Conservation (phyloP, 176 grass and related monocot genomes). For the Aegilops sharonensis region DNA sequence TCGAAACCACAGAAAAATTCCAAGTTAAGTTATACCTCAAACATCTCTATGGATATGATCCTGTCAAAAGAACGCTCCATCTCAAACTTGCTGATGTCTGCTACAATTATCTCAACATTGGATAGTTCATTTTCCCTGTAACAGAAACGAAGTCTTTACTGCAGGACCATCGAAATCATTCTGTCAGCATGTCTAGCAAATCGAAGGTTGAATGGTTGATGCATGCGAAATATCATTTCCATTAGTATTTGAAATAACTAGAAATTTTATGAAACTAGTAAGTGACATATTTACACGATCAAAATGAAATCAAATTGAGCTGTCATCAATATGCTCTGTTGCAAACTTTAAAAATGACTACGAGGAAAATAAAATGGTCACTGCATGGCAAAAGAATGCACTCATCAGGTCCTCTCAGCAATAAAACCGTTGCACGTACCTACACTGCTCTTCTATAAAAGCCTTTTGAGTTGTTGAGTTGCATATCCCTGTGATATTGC, state of each 20-base stretch:
- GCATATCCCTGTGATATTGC: constrained; percentile 86
- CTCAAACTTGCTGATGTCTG: constrained; percentile 89
- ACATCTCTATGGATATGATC: constrained; percentile 96
- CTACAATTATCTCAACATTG: constrained; percentile 90
- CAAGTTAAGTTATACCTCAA: constrained; percentile 55
- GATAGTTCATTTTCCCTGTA: constrained; percentile 66
- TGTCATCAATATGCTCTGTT: neutral
- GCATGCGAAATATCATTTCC: constrained; percentile 8
- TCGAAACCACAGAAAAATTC: neutral
- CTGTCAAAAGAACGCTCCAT: constrained; percentile 92
- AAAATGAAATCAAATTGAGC: neutral
- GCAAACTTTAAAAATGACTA: neutral
- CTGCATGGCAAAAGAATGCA: neutral
- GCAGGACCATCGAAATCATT: neutral
- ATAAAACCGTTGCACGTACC: constrained; percentile 36
- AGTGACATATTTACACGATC: neutral
- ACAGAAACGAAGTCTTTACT: neutral
- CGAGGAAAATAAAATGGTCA: neutral
- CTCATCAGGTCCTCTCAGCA: neutral
- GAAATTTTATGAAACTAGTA: neutral
- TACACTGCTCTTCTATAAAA: constrained; percentile 81
- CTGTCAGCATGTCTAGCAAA: neutral
- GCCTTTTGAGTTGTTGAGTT: constrained; percentile 86
- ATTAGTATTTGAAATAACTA: neutral
- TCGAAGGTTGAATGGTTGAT: neutral